A percentile compares a stretch with the other conserved stretches of the same genome.
Conservation (phyloP, 441 rosid species). For the Syzygium malaccense region DNA sequence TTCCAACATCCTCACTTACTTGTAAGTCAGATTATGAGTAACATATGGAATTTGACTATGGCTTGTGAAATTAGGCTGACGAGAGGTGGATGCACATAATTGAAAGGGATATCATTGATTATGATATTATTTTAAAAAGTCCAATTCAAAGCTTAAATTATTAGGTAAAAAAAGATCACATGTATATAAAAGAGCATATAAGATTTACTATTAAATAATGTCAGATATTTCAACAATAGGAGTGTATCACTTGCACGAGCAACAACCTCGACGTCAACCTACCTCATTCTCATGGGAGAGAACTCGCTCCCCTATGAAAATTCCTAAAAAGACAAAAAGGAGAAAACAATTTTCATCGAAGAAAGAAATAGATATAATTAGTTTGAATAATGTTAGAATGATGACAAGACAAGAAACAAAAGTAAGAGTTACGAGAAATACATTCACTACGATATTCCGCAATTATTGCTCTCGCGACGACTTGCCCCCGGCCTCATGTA, state of each 20-base stretch:
- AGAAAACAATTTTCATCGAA: not conserved
- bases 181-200: not conserved
- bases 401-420: not conserved
- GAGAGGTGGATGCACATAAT: not conserved
- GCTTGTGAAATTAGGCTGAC: not conserved
- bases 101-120: not conserved
- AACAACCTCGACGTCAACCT: not conserved
- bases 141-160: not conserved
- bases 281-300: not conserved
- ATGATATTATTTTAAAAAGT: not conserved
- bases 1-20: too few species aligned
- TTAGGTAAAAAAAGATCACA: not conserved
- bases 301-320: not conserved
- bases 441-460: not conserved
- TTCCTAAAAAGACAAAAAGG: not conserved
- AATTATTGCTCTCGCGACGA: not conserved
- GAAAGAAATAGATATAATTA: not conserved
- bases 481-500: not conserved
- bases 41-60: rapidly evolving
- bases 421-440: not conserved
- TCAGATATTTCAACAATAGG: not conserved
- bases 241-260: not conserved
- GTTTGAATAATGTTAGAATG: not conserved
- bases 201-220: rapidly evolving
- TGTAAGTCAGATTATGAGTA: not conserved